Evolutionary conservation across 2,329 filamentous ascomycete species (phyloP).

Genomic region (Ascochyta lentis): DNA sequence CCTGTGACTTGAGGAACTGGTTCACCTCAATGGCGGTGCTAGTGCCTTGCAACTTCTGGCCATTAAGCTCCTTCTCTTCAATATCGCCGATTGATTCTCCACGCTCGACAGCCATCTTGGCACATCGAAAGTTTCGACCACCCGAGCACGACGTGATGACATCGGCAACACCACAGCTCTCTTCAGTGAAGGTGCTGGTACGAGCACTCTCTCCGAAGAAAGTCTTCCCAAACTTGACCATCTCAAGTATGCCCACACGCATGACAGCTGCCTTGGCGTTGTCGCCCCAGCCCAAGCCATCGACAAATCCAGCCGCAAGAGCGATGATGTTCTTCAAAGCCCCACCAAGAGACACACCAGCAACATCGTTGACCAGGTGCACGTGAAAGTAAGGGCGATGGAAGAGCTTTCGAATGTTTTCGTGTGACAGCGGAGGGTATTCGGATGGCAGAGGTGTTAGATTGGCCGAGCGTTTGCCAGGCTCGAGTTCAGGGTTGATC

Average conservation of each 20-base stretch:
- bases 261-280: slow-evolving; percentile 99
- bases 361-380: slow-evolving; percentile 91
- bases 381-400: slow-evolving; percentile 98
- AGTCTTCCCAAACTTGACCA: slow-evolving; percentile 92
- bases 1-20: slow-evolving; percentile 80
- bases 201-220: slow-evolving; percentile 88
- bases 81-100: slow-evolving; percentile 84
- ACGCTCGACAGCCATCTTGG: slow-evolving; percentile 83
- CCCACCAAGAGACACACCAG: slow-evolving; percentile 91
- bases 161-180: slow-evolving; percentile 93
- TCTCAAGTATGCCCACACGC: slow-evolving; percentile 93
- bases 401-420: slow-evolving; percentile 84
- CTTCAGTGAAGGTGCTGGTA: slow-evolving; percentile 91
- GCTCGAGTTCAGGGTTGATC: slow-evolving; percentile 58
- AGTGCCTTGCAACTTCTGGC: slow-evolving; percentile 95
- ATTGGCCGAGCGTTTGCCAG: slow-evolving; percentile 68
- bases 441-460: slow-evolving; percentile 79
- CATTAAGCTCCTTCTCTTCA: slow-evolving; percentile 88
- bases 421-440: slow-evolving; percentile 86
- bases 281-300: slow-evolving; percentile 95
- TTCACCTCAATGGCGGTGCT: slow-evolving; percentile 91
- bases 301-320: slow-evolving; percentile 91
- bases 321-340: slow-evolving; percentile 98
- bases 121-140: slow-evolving; percentile 92
- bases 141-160: slow-evolving; percentile 92